These are phyloP conservation scores for Spathaspora boniae DNA, from an alignment of 805 yeast species.

Conservation along the genomic window DNA sequence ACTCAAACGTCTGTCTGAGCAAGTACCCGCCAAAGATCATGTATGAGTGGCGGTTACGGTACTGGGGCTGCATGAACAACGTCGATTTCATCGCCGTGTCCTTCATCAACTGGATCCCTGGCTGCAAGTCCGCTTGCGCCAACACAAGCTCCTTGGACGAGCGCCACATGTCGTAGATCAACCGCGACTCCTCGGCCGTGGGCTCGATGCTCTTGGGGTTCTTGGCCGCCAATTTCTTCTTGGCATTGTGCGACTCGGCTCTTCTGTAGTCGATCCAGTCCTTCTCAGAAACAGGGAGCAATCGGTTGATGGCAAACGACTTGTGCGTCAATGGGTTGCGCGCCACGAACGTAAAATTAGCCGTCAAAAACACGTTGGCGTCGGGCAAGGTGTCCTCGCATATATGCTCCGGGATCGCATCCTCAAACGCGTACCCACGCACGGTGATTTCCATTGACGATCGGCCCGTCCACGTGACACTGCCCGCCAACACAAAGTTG, in stretches of 20 bases:
- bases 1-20: slow-evolving; percentile 87
- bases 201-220: slow-evolving; percentile 60
- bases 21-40: slow-evolving; percentile 95
- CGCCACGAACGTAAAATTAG: slow-evolving; percentile 93
- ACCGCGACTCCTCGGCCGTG: slow-evolving; percentile 62
- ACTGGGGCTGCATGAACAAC: slow-evolving; percentile 93
- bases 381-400: slow-evolving; percentile 56
- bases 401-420: slow-evolving; percentile 48
- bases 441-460: slow-evolving; percentile 95
- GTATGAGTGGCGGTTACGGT: slow-evolving; percentile 89
- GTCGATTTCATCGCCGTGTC: slow-evolving; percentile 73
- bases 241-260: slow-evolving; percentile 86
- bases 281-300: slow-evolving; percentile 68
- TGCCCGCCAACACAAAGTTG: slow-evolving; percentile 84
- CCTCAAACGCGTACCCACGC: slow-evolving; percentile 75
- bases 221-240: slow-evolving; percentile 75
- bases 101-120: slow-evolving; percentile 58
- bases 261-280: slow-evolving; percentile 84
- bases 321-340: slow-evolving; percentile 90
- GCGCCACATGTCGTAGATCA: slow-evolving; percentile 77
- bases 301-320: slow-evolving; percentile 79
- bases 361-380: slow-evolving; percentile 74
- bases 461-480: slow-evolving; percentile 91
- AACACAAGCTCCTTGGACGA: slow-evolving; percentile 29
- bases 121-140: slow-evolving; percentile 14